Evolutionary conservation across 2,329 filamentous ascomycete species (phyloP), one percentile per base, ranked within the genome.

Genomic region (Penicillium sp.): DNA sequence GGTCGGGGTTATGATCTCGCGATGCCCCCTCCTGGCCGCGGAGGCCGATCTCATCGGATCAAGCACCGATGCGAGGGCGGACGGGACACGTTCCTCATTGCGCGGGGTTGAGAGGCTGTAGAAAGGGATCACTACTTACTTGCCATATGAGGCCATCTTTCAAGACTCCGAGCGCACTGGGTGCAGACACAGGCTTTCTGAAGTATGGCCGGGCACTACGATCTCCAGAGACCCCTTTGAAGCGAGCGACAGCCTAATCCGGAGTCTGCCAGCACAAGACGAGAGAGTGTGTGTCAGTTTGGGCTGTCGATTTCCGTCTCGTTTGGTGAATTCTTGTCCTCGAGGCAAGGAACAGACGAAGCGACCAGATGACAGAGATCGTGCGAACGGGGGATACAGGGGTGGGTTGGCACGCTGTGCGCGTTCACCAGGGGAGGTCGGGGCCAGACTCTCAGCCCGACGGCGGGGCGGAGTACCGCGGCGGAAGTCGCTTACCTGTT

Each of bases 131-230:
- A 18, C 34, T n/a, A 66, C 66, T 53, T 60, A 69, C 66, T 67
- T 67, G 59, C 61, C 64, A 51, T 66, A 66, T 37, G 62, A 66
- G 48, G 60, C 58, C 63, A 65, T 65, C 47, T 47, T 59, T 43
- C 45, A 45, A 46, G 50, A 45, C 45, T 9, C 43, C 37, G n/a
- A 33, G 45, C 43, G 36, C 32, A 44, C 27, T 28, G 32, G 45
- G 51, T 46, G 47, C 51, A 49, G 51, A 52, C 48, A 52, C 48
- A 54, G 52, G 54, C 57, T 32, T 11, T 11, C 29, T 32, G 29
- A 32, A 32, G 55, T 25, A 13, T 43, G 24, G 18, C 24, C 27
- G 54, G 18, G 52, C 55, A 50, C 49, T 51, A 50, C 55, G 55
- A 58, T 52, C 55, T 60, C 57, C 50, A 57, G 56, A 57, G 54